Evolutionary conservation across 441 rosid species (phyloP).

Genomic region (Gossypium lobatum): DNA sequence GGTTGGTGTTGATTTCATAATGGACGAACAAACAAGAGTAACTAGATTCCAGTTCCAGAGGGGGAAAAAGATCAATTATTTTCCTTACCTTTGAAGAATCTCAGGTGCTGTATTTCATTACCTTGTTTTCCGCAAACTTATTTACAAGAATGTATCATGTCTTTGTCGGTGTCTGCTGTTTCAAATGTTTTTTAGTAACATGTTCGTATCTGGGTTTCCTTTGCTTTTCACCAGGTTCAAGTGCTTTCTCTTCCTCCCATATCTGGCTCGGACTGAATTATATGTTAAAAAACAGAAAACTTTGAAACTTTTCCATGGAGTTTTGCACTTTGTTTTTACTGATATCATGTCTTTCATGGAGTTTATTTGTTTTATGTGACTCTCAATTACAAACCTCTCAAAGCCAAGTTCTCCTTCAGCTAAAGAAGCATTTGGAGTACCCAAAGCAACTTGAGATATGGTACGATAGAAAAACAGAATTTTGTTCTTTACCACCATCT

Average conservation of each 20-base stretch:
- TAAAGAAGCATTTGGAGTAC: slow-evolving; percentile 77
- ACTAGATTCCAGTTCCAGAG: too few relatives aligned
- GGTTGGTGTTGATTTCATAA: background rate
- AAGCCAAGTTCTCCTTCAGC: slow-evolving; percentile 57
- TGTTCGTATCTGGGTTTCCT: background rate
- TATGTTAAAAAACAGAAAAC: background rate
- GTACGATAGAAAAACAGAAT: slow-evolving; percentile 56
- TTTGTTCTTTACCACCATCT: slow-evolving; percentile 62
- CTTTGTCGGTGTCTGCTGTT: background rate
- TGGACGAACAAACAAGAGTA: too few relatives aligned
- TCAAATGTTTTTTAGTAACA: background rate
- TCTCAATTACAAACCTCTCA: slow-evolving; percentile 57
- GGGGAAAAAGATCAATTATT: background rate
- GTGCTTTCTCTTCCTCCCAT: background rate
- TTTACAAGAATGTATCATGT: background rate
- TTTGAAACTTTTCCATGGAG: slow-evolving; percentile 35
- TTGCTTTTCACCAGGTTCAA: background rate
- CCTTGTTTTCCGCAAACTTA: background rate
- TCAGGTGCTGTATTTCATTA: background rate
- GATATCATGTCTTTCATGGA: slow-evolving; percentile 36
- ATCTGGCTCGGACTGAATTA: background rate
- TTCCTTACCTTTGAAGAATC: background rate
- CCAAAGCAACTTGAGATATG: slow-evolving; percentile 54
- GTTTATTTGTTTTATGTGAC: slow-evolving; percentile 31
- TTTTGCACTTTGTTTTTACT: slow-evolving; percentile 25